Percentiles rank a stretch among this genome's conserved stretches.
These are phyloP conservation scores for Phialemonium atrogriseum DNA, from an alignment of 2,329 filamentous ascomycete species.

Conservation along the genomic window DNA sequence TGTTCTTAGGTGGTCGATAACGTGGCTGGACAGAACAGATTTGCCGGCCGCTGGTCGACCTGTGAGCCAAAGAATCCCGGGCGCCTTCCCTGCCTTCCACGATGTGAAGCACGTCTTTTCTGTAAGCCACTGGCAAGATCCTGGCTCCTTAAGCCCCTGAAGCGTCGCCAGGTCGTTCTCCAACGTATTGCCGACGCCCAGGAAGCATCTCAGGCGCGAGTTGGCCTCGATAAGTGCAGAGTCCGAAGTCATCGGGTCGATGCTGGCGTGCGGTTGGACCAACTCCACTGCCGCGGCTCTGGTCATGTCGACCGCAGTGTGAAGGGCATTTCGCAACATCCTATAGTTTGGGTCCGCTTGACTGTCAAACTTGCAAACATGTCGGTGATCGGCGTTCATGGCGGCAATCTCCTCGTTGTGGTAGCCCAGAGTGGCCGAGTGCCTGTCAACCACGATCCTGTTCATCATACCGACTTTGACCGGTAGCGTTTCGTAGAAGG, in stretches of 20 bases:
- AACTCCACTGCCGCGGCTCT: neutral
- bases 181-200: conserved; percentile 12
- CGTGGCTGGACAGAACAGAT: conserved; percentile 22
- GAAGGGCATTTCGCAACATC: conserved; percentile 21
- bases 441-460: conserved; percentile 23
- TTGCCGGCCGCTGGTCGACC: conserved; percentile 25
- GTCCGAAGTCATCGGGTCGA: conserved; percentile 2
- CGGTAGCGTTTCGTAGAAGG: conserved; percentile 36
- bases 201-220: conserved; percentile 11
- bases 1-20: conserved; percentile 18
- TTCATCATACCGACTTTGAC: conserved; percentile 15
- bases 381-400: conserved; percentile 25
- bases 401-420: conserved; percentile 17
- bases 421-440: conserved; percentile 16
- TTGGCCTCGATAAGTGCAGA: conserved; percentile 2
- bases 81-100: conserved; percentile 12
- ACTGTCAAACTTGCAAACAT: conserved; percentile 25
- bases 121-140: conserved; percentile 23
- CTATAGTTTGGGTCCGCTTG: conserved; percentile 22
- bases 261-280: neutral
- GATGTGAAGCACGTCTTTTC: conserved; percentile 11
- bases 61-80: conserved; percentile 20
- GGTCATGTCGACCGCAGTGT: conserved; percentile 18
- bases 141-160: conserved; percentile 17
- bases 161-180: conserved; percentile 17